These are phyloP conservation scores for Scenedesmus sp. DNA, from an alignment of 163 green algal genomes.

Conservation along the genomic window DNA sequence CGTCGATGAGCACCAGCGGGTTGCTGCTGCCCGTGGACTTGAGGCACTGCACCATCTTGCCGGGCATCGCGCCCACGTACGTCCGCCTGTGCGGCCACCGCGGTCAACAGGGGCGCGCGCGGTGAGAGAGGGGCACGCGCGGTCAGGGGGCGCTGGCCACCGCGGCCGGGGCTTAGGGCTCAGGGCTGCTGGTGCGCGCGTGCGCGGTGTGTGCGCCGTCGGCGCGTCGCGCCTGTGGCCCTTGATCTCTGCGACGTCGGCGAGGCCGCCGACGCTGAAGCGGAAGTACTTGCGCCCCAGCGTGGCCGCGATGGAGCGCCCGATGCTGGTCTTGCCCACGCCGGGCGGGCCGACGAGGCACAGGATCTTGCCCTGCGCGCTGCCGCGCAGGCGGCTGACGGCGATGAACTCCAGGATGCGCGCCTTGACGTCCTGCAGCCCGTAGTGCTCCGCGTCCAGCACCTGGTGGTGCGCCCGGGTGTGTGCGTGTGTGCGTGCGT, in stretches of 20 bases:
- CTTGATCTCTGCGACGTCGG: conserved; percentile 97
- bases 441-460: conserved; percentile 96
- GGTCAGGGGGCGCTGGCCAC: not conserved
- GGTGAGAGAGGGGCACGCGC: not conserved
- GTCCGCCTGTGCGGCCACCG: conserved; percentile 71
- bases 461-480: conserved; percentile 60
- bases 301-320: conserved; percentile 85
- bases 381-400: conserved; percentile 86
- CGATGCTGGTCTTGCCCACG: conserved; percentile 96
- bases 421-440: conserved; percentile 96
- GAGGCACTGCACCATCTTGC: conserved; percentile 97
- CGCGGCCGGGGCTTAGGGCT: not conserved
- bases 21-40: conserved; percentile 87
- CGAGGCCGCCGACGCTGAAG: conserved; percentile 94
- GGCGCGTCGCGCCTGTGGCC: conserved; percentile 82
- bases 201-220: too few species aligned
- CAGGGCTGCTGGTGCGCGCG: too few species aligned
- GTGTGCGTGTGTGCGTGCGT: not conserved
- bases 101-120: not conserved
- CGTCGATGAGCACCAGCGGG: conserved; percentile 96
- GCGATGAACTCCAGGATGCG: conserved; percentile 99
- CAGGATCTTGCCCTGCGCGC: conserved; percentile 95
- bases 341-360: conserved; percentile 88
- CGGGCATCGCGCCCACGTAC: conserved; percentile 98
- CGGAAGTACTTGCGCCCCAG: conserved; percentile 93